Evolutionary conservation across 306 rosid species (phyloP).

Genomic region (Canavalia gladiata): DNA sequence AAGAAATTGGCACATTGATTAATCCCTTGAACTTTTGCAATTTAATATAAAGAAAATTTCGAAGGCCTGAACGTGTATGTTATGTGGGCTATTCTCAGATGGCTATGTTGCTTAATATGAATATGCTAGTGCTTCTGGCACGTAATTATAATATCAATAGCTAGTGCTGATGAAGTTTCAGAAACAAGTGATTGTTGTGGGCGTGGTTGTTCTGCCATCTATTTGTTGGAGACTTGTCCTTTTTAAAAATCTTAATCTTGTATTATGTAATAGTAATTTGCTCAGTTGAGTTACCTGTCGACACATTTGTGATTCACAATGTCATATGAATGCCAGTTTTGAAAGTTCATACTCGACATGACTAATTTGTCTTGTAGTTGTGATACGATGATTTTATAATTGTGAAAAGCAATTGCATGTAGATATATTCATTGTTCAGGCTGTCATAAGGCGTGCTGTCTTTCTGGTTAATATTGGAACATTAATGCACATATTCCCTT

Average conservation of each 20-base stretch:
- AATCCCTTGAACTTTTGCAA: constrained; percentile 42
- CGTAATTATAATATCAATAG: constrained; percentile 29
- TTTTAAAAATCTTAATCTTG: constrained; percentile 30
- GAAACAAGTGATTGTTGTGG: constrained; percentile 30
- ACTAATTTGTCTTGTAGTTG: not conserved
- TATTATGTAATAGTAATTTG: constrained; percentile 19
- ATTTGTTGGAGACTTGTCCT: constrained; percentile 27
- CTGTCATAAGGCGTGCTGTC: too few relatives aligned
- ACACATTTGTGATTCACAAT: constrained; percentile 6
- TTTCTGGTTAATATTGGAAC: too few relatives aligned
- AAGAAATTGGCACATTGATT: constrained; percentile 81
- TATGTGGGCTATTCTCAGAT: constrained; percentile 47
- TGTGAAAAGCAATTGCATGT: not conserved
- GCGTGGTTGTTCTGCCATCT: constrained; percentile 28
- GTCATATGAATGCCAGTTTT: constrained; percentile 15
- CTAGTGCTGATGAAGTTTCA: constrained; percentile 36
- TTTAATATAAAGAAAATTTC: constrained; percentile 46
- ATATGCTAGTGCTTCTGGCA: constrained; percentile 44
- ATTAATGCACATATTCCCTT: too few relatives aligned
- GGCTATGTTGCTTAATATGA: constrained; percentile 44
- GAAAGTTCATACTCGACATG: not conserved
- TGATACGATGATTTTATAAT: not conserved
- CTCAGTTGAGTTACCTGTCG: constrained; percentile 7
- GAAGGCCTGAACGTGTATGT: constrained; percentile 50
- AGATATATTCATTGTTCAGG: not conserved